phyloP scores from a whole-genome alignment of 1,139 yeast genomes.

The Sugiyamaella paludigena region DNA sequence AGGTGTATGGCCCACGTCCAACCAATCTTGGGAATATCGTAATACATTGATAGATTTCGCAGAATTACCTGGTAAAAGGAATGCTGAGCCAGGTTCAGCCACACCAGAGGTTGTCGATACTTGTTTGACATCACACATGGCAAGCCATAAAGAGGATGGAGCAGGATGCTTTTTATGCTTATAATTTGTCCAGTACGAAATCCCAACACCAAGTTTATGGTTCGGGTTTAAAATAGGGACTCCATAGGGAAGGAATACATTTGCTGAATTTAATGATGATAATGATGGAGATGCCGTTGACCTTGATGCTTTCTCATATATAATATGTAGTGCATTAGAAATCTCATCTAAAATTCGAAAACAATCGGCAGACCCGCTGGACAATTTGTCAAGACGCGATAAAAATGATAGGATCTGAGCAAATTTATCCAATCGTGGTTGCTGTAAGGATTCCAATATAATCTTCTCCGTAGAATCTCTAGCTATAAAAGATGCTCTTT shows the following conservation, averaged over 20 bases:
- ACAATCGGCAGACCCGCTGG: constrained; percentile 35
- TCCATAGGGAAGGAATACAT: constrained; percentile 28
- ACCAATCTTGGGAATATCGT: constrained; percentile 31
- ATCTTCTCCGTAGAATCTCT: constrained; percentile 28
- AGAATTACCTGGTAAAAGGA: background rate
- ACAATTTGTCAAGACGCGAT: constrained; percentile 35
- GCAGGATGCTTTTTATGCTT: background rate
- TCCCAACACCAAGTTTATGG: constrained; percentile 34
- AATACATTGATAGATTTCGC: constrained; percentile 19
- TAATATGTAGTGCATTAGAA: constrained; percentile 31
- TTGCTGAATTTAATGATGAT: background rate
- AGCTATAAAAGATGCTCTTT: constrained; percentile 31
- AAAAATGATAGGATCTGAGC: constrained; percentile 33
- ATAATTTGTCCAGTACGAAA: constrained; percentile 32
- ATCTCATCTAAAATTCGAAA: constrained; percentile 36
- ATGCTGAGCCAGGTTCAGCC: background rate
- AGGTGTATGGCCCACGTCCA: constrained; percentile 21
- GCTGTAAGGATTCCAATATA: constrained; percentile 29
- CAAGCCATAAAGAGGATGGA: constrained; percentile 8
- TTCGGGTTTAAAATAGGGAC: constrained; percentile 33
- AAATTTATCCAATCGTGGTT: constrained; percentile 35
- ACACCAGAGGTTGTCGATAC: background rate
- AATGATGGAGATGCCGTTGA: too few relatives aligned
- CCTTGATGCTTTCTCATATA: constrained; percentile 17
- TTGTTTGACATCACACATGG: constrained; percentile 9